Evolutionary conservation across 345 rosid species (phyloP).

Genomic region (Limnanthes douglasii): DNA sequence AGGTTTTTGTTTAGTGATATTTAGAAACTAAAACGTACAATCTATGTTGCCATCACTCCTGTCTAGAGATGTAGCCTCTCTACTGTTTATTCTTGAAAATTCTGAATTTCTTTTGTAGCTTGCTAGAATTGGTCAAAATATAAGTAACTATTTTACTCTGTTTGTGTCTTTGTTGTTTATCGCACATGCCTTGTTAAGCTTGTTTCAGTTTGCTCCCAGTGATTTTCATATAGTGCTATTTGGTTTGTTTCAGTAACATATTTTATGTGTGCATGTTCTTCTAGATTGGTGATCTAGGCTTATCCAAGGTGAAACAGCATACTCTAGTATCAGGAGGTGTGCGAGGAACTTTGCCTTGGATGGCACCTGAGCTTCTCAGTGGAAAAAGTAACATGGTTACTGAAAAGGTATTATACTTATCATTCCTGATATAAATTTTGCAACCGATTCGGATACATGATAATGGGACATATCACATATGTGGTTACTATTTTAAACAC

Average conservation of each 20-base stretch:
- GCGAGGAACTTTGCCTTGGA: conserved; percentile 99
- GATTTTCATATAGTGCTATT: too few relatives aligned
- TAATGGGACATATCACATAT: neutral
- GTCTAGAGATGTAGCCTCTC: conserved; percentile 2
- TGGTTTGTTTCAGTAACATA: conserved; percentile 6
- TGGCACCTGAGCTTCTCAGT: conserved; percentile 99
- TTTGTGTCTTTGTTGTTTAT: too few relatives aligned
- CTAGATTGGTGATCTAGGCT: conserved; percentile 95
- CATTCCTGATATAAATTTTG: too few relatives aligned
- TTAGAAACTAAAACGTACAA: neutral
- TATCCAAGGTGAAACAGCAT: conserved; percentile 90
- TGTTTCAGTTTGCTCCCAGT: neutral
- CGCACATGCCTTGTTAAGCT: conserved; percentile 2
- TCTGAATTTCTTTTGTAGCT: conserved; percentile 6
- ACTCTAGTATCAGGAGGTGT: conserved; percentile 97
- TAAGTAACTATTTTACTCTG: too few relatives aligned
- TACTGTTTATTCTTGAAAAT: neutral
- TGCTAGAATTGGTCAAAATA: too few relatives aligned
- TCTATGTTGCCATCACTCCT: neutral
- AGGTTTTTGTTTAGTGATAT: conserved; percentile 3
- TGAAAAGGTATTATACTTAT: conserved; percentile 57
- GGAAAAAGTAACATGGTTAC: conserved; percentile 97
- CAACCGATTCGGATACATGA: neutral
- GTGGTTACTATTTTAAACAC: conserved; percentile 1
- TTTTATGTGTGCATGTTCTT: conserved; percentile 2